phyloP scores from a whole-genome alignment of 371 early-diverging fungal species.

The Mucor sp. region DNA sequence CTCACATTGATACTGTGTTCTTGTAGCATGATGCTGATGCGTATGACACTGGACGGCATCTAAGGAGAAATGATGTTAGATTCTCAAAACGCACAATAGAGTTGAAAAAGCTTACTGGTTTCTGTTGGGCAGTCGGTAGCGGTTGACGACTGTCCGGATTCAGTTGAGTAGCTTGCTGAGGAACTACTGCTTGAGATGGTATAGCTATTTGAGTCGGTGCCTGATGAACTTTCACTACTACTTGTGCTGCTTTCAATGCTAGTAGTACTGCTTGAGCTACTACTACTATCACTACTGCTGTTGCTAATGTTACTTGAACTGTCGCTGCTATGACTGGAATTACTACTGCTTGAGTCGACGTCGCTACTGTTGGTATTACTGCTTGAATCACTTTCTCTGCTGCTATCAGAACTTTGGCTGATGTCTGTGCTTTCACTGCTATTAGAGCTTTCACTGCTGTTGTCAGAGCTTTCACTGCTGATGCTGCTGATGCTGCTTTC shows the following conservation, averaged over 20 bases:
- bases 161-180: not conserved
- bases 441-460: too few relatives aligned
- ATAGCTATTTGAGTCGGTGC: not conserved
- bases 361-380: not conserved
- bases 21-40: not conserved
- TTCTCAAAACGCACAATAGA: not conserved
- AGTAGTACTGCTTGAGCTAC: not conserved
- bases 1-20: not conserved
- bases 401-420: not conserved
- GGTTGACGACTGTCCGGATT: not conserved
- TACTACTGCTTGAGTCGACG: not conserved
- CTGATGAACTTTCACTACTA: not conserved
- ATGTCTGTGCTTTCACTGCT: too few relatives aligned
- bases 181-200: not conserved
- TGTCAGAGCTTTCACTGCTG: too few relatives aligned
- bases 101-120: not conserved
- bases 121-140: not conserved
- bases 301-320: too few relatives aligned
- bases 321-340: not conserved
- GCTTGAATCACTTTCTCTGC: not conserved
- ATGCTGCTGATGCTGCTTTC: not conserved
- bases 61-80: not conserved
- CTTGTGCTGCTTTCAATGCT: not conserved
- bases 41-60: not conserved
- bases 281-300: not conserved